Evolutionary conservation across 2,329 filamentous ascomycete species (phyloP).

Genomic region (Venturia aucupariae): DNA sequence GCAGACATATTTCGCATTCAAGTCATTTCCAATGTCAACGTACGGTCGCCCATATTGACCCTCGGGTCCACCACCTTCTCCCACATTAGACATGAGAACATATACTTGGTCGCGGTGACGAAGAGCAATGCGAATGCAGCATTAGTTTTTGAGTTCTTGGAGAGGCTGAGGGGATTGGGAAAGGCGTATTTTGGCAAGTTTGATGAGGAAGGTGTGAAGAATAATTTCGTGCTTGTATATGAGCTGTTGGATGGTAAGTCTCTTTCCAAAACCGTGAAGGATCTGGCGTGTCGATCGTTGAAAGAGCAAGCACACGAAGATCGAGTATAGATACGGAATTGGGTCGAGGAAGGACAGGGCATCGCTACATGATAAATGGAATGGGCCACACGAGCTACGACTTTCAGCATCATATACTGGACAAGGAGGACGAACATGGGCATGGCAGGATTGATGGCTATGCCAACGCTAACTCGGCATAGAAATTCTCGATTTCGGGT

Average conservation of each 20-base stretch:
- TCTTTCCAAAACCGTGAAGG: not conserved
- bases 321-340: not conserved
- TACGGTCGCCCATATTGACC: conserved; percentile 93
- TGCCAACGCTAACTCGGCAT: conserved; percentile 12
- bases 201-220: conserved; percentile 98
- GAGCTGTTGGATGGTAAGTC: conserved; percentile 79
- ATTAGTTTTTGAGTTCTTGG: conserved; percentile 95
- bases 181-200: conserved; percentile 98
- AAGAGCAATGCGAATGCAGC: conserved; percentile 99
- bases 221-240: conserved; percentile 98
- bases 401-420: not conserved
- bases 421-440: not conserved
- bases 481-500: conserved; percentile 99
- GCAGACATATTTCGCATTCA: conserved; percentile 99
- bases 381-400: not conserved
- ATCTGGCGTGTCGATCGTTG: not conserved
- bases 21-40: conserved; percentile 96
- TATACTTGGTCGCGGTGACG: conserved; percentile 93
- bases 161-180: conserved; percentile 79
- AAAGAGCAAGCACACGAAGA: not conserved
- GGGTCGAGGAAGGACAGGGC: not conserved
- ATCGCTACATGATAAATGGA: not conserved
- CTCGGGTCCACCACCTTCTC: conserved; percentile 97
- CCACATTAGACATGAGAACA: conserved; percentile 99
- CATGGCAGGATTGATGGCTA: not conserved